These are phyloP conservation scores for Leucosporidium creatinivorum DNA, from an alignment of 768 basidiomycete species.

Conservation along the genomic window DNA sequence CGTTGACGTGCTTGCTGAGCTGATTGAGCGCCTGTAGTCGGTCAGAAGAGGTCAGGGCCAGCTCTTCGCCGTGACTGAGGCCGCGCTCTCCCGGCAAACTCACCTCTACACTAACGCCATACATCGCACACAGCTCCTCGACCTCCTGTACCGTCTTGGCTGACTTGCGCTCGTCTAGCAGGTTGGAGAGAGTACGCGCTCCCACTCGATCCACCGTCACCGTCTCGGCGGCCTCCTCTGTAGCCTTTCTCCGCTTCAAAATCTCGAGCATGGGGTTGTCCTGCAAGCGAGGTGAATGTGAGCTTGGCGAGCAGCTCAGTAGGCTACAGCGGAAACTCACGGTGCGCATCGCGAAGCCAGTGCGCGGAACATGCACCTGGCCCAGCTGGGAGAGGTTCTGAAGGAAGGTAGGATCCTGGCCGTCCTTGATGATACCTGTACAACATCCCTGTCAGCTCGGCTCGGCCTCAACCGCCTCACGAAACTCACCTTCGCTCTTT, in stretches of 20 bases:
- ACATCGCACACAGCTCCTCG: conserved; percentile 50
- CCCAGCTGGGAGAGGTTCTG: conserved; percentile 60
- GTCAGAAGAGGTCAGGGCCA: no score
- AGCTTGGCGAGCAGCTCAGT: background rate
- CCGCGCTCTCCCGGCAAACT: no score
- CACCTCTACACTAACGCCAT: conserved; percentile 52
- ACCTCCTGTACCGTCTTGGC: conserved; percentile 46
- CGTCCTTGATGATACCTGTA: conserved; percentile 57
- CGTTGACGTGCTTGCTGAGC: conserved; percentile 55
- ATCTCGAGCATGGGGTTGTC: conserved; percentile 45
- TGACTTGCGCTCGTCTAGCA: conserved; percentile 60
- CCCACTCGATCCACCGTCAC: conserved; percentile 51
- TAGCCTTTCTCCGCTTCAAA: conserved; percentile 49
- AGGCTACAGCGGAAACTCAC: background rate
- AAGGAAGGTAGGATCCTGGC: conserved; percentile 64
- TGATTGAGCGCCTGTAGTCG: conserved; percentile 43
- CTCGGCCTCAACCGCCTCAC: background rate
- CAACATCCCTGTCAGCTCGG: conserved; percentile 4
- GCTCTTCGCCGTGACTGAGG: no score
- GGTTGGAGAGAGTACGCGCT: conserved; percentile 50
- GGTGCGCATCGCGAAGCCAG: conserved; percentile 1
- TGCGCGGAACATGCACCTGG: conserved; percentile 56
- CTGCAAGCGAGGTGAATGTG: conserved; percentile 20
- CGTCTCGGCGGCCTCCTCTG: conserved; percentile 24
- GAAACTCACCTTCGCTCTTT: conserved; percentile 5